Percentiles rank a stretch among this genome's conserved stretches.
These are phyloP conservation scores for Mortierella sp. DNA, from an alignment of 371 early-diverging fungal species.

Conservation along the genomic window DNA sequence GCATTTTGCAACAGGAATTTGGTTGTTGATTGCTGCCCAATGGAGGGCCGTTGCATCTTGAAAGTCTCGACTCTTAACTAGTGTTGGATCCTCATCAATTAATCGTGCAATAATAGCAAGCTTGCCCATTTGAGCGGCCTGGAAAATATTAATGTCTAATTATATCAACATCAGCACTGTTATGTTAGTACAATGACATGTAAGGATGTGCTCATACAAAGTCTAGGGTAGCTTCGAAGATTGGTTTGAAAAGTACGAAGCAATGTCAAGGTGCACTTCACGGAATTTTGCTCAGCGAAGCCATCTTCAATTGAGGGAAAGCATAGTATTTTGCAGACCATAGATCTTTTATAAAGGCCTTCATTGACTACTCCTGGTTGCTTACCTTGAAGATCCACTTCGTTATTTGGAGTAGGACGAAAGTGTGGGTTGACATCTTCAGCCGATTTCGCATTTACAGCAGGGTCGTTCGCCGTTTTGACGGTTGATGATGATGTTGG, in stretches of 20 bases:
- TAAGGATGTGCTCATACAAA: not conserved
- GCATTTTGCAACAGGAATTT: slow-evolving; percentile 78
- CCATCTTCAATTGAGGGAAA: not conserved
- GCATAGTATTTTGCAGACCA: not conserved
- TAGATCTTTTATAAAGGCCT: not conserved
- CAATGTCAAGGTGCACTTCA: no score
- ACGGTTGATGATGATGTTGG: not conserved
- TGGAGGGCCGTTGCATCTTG: slow-evolving; percentile 82
- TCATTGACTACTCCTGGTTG: not conserved
- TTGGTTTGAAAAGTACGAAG: not conserved
- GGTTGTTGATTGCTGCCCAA: slow-evolving; percentile 86
- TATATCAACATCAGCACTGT: not conserved
- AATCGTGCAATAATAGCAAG: slow-evolving; percentile 64
- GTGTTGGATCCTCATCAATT: slow-evolving; percentile 64
- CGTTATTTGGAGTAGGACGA: slow-evolving; percentile 37
- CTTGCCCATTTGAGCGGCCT: slow-evolving; percentile 79
- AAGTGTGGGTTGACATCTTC: slow-evolving; percentile 49
- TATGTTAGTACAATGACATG: slow-evolving; percentile 14
- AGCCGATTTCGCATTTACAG: not conserved
- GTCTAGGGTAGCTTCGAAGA: no score
- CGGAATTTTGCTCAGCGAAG: not conserved
- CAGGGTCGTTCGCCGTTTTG: not conserved
- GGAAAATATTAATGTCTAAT: slow-evolving; percentile 66
- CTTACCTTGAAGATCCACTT: slow-evolving; percentile 50
- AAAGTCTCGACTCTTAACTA: slow-evolving; percentile 68